Conservation (phyloP, 306 rosid species). For the Astragalus membranaceus region DNA sequence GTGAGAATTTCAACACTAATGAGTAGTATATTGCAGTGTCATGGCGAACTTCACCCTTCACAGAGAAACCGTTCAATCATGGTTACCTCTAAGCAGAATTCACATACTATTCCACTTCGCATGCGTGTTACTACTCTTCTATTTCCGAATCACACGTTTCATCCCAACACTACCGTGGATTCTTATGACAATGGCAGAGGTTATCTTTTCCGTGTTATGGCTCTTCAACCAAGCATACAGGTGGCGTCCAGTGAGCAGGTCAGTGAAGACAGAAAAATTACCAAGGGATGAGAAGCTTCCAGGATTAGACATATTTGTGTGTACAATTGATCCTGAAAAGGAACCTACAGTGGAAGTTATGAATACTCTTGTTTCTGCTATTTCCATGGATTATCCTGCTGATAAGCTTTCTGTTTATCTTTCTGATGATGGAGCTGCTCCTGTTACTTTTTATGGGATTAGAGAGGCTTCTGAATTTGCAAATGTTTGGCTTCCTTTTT, state of each 20-base stretch:
- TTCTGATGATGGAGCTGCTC: constrained; percentile 35
- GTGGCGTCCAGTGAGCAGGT: constrained; percentile 27
- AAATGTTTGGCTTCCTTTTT: constrained; percentile 35
- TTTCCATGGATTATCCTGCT: constrained; percentile 36
- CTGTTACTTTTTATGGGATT: constrained; percentile 15
- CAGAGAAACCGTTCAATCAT: constrained; percentile 23
- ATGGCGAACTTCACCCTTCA: constrained; percentile 19
- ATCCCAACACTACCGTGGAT: constrained; percentile 7
- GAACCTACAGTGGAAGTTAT: constrained; percentile 39
- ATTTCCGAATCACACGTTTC: constrained; percentile 13
- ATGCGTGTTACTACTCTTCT: background rate
- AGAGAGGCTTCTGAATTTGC: constrained; percentile 35
- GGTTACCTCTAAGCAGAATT: constrained; percentile 5
- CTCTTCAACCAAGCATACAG: constrained; percentile 27
- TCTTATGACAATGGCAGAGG: constrained; percentile 15
- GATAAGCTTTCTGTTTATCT: constrained; percentile 40
- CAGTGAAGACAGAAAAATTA: background rate
- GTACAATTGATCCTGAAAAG: constrained; percentile 35
- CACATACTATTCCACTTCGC: background rate
- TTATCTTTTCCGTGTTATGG: constrained; percentile 8
- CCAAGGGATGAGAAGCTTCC: constrained; percentile 20
- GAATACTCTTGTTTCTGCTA: constrained; percentile 34
- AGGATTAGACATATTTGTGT: constrained; percentile 37
- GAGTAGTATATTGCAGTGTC: too few relatives aligned
- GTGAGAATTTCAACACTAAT: too few relatives aligned